phyloP scores from a whole-genome alignment of 352 stramenopile species.

The Phytopythium mirpurense region DNA sequence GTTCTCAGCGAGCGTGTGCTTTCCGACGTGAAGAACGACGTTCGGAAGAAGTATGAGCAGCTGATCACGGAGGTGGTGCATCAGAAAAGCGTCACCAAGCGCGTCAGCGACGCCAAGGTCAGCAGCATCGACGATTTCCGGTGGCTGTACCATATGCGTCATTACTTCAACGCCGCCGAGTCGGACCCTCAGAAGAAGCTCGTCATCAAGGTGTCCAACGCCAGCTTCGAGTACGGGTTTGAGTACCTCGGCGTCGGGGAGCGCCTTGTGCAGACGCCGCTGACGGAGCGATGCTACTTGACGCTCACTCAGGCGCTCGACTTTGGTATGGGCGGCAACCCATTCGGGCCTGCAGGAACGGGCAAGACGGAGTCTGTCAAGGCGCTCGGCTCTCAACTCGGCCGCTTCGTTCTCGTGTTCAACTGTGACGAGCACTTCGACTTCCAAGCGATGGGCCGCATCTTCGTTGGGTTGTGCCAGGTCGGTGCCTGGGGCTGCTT shows the following conservation, averaged over 20 bases:
- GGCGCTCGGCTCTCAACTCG: conserved; percentile 97
- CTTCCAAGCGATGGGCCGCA: conserved; percentile 98
- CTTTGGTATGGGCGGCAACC: conserved; percentile 98
- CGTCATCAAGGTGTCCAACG: conserved; percentile 97
- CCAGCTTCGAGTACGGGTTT: conserved; percentile 98
- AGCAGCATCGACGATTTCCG: conserved; percentile 92
- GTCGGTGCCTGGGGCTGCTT: conserved; percentile 99
- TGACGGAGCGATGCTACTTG: conserved; percentile 99
- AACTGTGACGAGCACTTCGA: conserved; percentile 99
- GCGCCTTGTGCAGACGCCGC: conserved; percentile 98
- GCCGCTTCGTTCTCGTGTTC: conserved; percentile 99
- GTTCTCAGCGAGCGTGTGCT: conserved; percentile 97
- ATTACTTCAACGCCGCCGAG: conserved; percentile 92
- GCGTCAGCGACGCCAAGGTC: conserved; percentile 85
- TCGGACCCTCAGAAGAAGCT: conserved; percentile 90
- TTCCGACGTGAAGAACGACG: conserved; percentile 90
- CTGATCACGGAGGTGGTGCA: conserved; percentile 99
- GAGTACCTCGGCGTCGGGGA: conserved; percentile 99
- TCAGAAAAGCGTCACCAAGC: conserved; percentile 96
- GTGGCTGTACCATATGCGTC: conserved; percentile 99
- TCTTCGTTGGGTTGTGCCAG: conserved; percentile 99
- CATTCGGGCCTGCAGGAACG: conserved; percentile 98
- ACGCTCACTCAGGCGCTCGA: conserved; percentile 99
- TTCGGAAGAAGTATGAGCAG: conserved; percentile 99
- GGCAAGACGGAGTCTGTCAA: conserved; percentile 99